A percentile compares a stretch with the other conserved stretches of the same genome.
phyloP scores from a whole-genome alignment of 306 rosid species.

The Rubus idaeus region DNA sequence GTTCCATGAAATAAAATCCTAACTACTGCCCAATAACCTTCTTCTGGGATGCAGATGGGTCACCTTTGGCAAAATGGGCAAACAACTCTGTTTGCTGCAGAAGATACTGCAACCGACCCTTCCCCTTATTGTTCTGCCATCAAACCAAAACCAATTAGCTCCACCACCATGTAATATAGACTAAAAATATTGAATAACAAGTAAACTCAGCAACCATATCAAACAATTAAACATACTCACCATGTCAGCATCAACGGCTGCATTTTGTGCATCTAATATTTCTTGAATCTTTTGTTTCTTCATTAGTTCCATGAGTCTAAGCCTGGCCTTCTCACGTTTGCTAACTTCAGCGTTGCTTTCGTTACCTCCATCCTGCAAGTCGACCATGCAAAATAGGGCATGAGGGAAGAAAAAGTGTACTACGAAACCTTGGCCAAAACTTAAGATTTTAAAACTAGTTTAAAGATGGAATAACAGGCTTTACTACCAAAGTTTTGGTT shows the following conservation, averaged over 20 bases:
- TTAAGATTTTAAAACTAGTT: too few relatives aligned
- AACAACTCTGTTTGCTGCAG: constrained; percentile 94
- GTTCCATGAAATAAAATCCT: too few relatives aligned
- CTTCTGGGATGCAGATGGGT: constrained; percentile 70
- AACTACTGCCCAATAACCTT: too few relatives aligned
- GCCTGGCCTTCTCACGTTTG: constrained; percentile 86
- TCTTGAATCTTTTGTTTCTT: constrained; percentile 94
- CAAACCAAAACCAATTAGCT: constrained; percentile 1
- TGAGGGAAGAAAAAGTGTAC: neutral
- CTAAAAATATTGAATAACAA: neutral
- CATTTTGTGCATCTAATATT: constrained; percentile 80
- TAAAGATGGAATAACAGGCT: too few relatives aligned
- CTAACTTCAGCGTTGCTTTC: constrained; percentile 49
- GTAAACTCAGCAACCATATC: neutral
- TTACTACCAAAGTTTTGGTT: too few relatives aligned
- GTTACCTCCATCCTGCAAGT: constrained; percentile 42
- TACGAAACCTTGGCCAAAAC: too few relatives aligned
- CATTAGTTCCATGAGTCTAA: constrained; percentile 64
- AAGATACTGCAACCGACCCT: constrained; percentile 92
- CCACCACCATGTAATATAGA: neutral
- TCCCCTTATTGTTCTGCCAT: constrained; percentile 75
- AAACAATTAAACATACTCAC: constrained; percentile 28
- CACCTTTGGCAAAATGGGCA: constrained; percentile 96
- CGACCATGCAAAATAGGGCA: neutral
- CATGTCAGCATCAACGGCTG: constrained; percentile 89